phyloP scores from a whole-genome alignment of 2,329 filamentous ascomycete genomes.

The Aaosphaeria arxii region DNA sequence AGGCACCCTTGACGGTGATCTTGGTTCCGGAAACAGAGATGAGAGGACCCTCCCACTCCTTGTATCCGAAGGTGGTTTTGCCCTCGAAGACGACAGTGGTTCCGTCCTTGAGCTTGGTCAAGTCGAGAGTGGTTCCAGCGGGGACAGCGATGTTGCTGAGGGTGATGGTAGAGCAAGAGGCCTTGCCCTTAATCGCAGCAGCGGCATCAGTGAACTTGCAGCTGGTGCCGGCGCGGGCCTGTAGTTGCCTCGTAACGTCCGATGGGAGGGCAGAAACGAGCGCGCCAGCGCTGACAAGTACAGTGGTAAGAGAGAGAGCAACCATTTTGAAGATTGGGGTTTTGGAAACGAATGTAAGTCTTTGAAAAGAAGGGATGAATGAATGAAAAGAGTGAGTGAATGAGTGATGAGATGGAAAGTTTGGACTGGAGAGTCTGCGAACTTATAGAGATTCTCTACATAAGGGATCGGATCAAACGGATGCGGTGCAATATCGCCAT shows the following conservation, averaged over 20 bases:
- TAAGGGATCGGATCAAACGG: too few relatives aligned
- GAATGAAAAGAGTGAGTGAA: constrained; percentile 14
- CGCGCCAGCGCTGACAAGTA: constrained; percentile 21
- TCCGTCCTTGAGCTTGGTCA: constrained; percentile 20
- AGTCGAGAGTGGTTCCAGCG: constrained; percentile 57
- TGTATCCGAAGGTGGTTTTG: constrained; percentile 64
- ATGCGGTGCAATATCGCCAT: too few relatives aligned
- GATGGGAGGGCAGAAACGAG: constrained; percentile 27
- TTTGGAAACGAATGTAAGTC: not conserved
- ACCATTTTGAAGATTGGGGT: constrained; percentile 8
- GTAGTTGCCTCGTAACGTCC: constrained; percentile 25
- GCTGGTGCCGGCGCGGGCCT: constrained; percentile 18
- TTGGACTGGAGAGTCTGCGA: not conserved
- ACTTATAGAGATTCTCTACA: not conserved
- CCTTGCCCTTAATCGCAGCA: constrained; percentile 48
- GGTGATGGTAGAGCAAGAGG: constrained; percentile 53
- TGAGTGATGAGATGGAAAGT: constrained; percentile 14
- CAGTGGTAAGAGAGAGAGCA: constrained; percentile 3
- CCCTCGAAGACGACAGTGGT: constrained; percentile 58
- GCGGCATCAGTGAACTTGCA: constrained; percentile 58
- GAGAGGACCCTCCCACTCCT: constrained; percentile 64
- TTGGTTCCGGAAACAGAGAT: constrained; percentile 58
- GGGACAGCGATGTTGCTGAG: constrained; percentile 56
- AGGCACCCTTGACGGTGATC: constrained; percentile 58
- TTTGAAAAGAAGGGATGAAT: not conserved